These are phyloP conservation scores for Cryphonectria carpinicola DNA, from an alignment of 2,329 filamentous ascomycete species.

Conservation along the genomic window DNA sequence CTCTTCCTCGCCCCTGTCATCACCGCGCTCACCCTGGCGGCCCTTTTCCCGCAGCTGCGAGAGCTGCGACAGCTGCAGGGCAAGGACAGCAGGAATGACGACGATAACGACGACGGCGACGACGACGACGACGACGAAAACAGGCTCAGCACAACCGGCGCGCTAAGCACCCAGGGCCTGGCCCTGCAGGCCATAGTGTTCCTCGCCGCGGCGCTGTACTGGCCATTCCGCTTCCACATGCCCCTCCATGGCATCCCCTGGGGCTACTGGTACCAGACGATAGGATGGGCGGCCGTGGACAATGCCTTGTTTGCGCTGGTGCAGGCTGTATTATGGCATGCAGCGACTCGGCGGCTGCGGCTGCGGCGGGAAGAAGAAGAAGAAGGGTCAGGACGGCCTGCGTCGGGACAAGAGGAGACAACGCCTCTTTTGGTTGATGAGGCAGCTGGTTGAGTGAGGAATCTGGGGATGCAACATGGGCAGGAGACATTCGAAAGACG, in stretches of 20 bases:
- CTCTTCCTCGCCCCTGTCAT: not conserved
- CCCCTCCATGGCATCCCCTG: not conserved
- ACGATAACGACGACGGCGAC: not conserved
- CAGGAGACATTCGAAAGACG: no score
- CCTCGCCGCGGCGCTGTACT: not conserved
- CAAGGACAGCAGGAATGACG: not conserved
- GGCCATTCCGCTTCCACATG: not conserved
- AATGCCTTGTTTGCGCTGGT: not conserved
- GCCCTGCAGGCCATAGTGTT: not conserved
- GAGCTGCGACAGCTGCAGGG: not conserved
- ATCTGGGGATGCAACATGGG: not conserved
- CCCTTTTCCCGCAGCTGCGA: not conserved
- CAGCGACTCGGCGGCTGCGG: not conserved
- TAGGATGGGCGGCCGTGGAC: not conserved
- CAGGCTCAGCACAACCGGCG: not conserved
- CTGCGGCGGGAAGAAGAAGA: not conserved
- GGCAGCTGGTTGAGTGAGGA: not conserved
- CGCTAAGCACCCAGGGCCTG: not conserved
- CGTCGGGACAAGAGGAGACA: not conserved
- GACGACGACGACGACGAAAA: not conserved
- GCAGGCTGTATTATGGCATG: not conserved
- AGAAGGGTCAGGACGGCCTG: not conserved
- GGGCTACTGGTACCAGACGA: not conserved
- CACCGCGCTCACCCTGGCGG: not conserved
- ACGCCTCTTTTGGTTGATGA: not conserved